Base-by-base conservation (phyloP, 2,329 filamentous ascomycete species). In the Colletotrichum simmondsii region DNA sequence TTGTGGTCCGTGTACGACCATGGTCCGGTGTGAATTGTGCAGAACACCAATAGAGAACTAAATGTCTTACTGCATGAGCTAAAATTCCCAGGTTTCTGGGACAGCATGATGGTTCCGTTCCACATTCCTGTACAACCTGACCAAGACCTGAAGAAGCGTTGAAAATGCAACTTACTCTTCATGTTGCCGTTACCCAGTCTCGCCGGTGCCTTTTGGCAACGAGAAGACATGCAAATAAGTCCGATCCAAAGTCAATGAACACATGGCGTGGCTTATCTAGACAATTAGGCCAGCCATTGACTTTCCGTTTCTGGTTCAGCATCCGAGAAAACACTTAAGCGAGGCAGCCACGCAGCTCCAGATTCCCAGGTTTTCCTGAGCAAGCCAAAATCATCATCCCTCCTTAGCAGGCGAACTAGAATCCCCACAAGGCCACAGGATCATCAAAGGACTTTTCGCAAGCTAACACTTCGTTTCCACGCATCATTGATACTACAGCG, bases 391-490 rank as follows among this genome's bases (percentile, higher is more conserved):
- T 42, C 37, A 16, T 49, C 42, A 49, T 49, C 19, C 42, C 42
- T 5, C 42, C 19, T n/a, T 11, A n/a, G 42, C 42, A 7, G 42
- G 42, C 42, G 16, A n/a, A 10, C 42, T 19, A 49, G 42, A 49
- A 10, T n/a, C 42, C 19, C 19, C 42, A 49, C 59, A 35, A 60
- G 52, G 67, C 67, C 61, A 53, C 60, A 65, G n/a, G 65, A 42
- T 65, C 59, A 68, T 64, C 59, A 68, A 69, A 59, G 60, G 58
- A 37, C 7, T 19, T n/a, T 49, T 8, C 16, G 42, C 4, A 19
- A 19, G 42, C 42, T 49, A 49, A 4, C 16, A 49, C 42, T 49
- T 49, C 42, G 19, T 19, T 49, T n/a, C 4, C 42, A 49, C 42
- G 42, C 42, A 49, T n/a, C 42, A n/a, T 49, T 49, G 37, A 42